Evolutionary conservation across 31 red algal species (phyloP).

Genomic region (Porphyra umbilicalis): DNA sequence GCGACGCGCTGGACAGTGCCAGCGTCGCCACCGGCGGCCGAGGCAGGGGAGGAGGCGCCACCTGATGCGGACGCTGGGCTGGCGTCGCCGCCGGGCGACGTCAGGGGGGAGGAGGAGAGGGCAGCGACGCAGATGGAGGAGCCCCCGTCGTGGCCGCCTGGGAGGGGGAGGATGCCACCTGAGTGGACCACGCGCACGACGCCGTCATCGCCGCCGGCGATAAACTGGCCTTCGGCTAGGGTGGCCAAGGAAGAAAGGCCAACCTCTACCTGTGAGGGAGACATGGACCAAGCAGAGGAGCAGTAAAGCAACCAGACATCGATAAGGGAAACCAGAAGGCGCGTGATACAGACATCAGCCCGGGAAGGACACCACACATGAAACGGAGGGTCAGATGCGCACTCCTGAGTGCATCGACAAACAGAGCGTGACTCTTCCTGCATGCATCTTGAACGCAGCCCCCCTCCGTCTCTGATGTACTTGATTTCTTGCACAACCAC

Average conservation of each 20-base stretch:
- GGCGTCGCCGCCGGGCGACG: neutral
- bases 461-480: no score
- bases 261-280: slow-evolving; percentile 19
- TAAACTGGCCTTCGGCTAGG: slow-evolving; percentile 76
- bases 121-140: neutral
- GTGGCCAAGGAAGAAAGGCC: slow-evolving; percentile 67
- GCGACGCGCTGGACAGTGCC: slow-evolving; percentile 33
- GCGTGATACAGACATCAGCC: no score
- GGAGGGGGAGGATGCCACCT: slow-evolving; percentile 62
- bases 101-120: neutral
- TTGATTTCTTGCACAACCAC: no score
- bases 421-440: neutral
- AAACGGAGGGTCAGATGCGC: neutral
- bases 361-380: no score
- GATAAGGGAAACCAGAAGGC: no score
- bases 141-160: slow-evolving; percentile 45
- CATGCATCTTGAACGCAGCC: neutral
- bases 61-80: neutral
- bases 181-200: slow-evolving; percentile 61
- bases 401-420: neutral
- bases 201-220: slow-evolving; percentile 70
- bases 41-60: neutral
- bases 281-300: neutral
- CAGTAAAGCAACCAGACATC: no score
- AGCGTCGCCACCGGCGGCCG: neutral